Evolutionary conservation across 352 stramenopile species (phyloP).

Genomic region (Paralagenidium karlingii): DNA sequence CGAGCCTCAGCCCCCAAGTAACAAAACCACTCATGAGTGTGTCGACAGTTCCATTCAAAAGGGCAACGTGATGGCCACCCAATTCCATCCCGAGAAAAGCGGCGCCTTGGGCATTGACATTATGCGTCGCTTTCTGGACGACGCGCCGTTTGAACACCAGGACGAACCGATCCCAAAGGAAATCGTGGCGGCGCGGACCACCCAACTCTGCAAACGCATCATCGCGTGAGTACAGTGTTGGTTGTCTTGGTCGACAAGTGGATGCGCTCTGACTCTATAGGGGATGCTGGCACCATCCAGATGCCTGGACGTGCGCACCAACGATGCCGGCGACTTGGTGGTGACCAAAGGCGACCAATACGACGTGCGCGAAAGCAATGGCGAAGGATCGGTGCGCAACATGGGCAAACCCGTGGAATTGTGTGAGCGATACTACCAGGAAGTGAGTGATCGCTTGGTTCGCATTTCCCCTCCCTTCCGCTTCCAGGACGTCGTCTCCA

Average conservation of each 20-base stretch:
- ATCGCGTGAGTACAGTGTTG: conserved; percentile 82
- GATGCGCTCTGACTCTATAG: background rate
- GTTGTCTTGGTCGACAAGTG: background rate
- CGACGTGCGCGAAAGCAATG: conserved; percentile 88
- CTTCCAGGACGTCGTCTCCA: background rate
- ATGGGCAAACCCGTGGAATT: conserved; percentile 96
- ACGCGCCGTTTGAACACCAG: conserved; percentile 31
- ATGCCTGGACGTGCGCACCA: conserved; percentile 94
- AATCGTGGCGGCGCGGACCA: conserved; percentile 22
- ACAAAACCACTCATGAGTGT: background rate
- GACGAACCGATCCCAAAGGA: conserved; percentile 21
- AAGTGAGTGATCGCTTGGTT: conserved; percentile 16
- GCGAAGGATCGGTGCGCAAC: conserved; percentile 89
- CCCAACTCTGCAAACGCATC: conserved; percentile 88
- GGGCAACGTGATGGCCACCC: conserved; percentile 94
- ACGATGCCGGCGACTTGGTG: conserved; percentile 94
- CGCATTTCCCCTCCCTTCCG: background rate
- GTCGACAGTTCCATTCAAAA: conserved; percentile 89
- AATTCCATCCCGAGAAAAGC: conserved; percentile 99
- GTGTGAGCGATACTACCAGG: conserved; percentile 92
- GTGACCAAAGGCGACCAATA: conserved; percentile 99
- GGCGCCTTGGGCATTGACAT: conserved; percentile 86
- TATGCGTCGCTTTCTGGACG: conserved; percentile 89
- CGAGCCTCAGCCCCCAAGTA: conserved; percentile 1
- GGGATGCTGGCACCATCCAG: conserved; percentile 12